Evolutionary conservation across 306 rosid genomes (phyloP).

Genomic region (Quercus robur): DNA sequence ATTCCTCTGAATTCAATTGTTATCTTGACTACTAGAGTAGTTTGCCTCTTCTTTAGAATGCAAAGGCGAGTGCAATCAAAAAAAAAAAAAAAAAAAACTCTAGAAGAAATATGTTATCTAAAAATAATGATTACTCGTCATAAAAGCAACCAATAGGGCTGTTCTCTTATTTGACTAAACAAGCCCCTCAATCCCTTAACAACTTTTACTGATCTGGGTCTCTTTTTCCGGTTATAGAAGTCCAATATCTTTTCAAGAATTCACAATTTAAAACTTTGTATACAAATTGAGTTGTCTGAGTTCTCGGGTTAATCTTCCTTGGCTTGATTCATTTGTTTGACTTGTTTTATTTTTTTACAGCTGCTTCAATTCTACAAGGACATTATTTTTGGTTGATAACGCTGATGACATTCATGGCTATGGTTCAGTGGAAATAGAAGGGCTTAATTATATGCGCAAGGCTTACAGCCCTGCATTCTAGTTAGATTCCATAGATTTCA

Average conservation of each 20-base stretch:
- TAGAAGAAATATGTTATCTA: no score
- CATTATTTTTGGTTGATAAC: conserved; percentile 29
- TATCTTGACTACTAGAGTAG: not conserved
- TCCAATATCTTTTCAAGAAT: not conserved
- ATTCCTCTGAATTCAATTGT: not conserved
- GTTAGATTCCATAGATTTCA: not conserved
- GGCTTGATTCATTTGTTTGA: not conserved
- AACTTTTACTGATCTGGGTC: not conserved
- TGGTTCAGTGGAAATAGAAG: conserved; percentile 22
- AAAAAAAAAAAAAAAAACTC: not conserved
- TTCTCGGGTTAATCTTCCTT: not conserved
- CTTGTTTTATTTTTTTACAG: conserved; percentile 28
- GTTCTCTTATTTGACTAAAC: not conserved
- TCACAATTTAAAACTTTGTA: not conserved
- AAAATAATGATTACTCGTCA: not conserved
- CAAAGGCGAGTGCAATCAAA: not conserved
- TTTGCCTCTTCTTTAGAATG: no score
- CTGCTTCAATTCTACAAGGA: conserved; percentile 32
- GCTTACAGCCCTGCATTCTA: not conserved
- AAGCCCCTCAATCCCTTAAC: not conserved
- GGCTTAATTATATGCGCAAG: not conserved
- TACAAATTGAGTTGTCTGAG: not conserved
- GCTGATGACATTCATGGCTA: conserved; percentile 25
- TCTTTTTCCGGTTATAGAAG: not conserved
- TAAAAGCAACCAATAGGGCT: not conserved